A percentile compares a stretch with the other conserved stretches of the same genome.
Conservation (phyloP, 2,329 filamentous ascomycete genomes). For the Ophiocordyceps camponoti-saundersi region DNA sequence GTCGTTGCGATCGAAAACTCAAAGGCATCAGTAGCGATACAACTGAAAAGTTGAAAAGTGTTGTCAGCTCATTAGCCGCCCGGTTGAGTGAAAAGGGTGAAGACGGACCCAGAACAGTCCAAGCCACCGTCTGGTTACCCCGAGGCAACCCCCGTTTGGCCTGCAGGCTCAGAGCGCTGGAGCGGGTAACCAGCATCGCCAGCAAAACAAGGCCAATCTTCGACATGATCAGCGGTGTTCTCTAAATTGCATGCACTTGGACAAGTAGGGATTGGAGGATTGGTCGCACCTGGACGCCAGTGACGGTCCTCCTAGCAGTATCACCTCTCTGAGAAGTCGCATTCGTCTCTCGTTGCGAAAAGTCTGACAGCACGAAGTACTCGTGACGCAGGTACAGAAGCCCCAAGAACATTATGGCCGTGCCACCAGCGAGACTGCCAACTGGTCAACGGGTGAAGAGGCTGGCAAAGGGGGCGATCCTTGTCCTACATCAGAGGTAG, state of each 20-base stretch:
- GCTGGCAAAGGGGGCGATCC: background rate
- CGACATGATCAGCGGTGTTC: slow-evolving; percentile 2
- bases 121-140: slow-evolving; percentile 78
- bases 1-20: slow-evolving; percentile 63
- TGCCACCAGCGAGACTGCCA: slow-evolving; percentile 52
- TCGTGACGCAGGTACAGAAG: slow-evolving; percentile 68
- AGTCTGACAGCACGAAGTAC: slow-evolving; percentile 35
- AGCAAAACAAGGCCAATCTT: slow-evolving; percentile 63
- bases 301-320: slow-evolving; percentile 36
- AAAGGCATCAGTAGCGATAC: slow-evolving; percentile 64
- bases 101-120: slow-evolving; percentile 53
- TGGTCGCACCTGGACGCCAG: slow-evolving; percentile 43
- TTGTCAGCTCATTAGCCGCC: background rate
- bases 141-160: slow-evolving; percentile 69
- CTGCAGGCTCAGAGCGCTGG: slow-evolving; percentile 71
- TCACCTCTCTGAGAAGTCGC: slow-evolving; percentile 14
- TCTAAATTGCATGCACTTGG: background rate
- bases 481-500: slow-evolving; percentile 50
- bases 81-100: background rate
- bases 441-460: slow-evolving; percentile 2
- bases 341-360: slow-evolving; percentile 10
- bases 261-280: background rate
- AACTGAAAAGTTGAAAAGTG: slow-evolving; percentile 31
- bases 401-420: slow-evolving; percentile 61
- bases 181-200: slow-evolving; percentile 72